Evolutionary conservation across 768 basidiomycete species (phyloP).

Genomic region (Symmetrospora coprosmae): DNA sequence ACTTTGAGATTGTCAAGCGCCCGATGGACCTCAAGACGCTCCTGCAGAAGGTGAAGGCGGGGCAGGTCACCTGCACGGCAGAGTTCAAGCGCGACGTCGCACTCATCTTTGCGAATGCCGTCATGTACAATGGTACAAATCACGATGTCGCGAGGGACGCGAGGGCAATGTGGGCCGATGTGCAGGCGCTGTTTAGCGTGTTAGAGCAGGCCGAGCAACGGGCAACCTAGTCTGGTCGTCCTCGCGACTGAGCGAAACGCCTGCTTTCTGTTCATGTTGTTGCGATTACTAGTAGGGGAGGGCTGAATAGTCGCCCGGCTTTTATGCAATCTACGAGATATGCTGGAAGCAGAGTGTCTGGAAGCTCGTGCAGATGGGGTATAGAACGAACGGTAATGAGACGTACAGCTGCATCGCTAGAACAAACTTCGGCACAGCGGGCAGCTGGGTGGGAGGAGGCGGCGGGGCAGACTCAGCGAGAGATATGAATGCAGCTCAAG

Average conservation of each 20-base stretch:
- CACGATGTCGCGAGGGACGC: constrained; percentile 82
- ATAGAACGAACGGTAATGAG: not conserved
- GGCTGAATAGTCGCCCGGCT: too few relatives aligned
- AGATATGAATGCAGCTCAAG: too few relatives aligned
- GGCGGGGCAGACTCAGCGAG: too few relatives aligned
- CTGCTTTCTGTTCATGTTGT: too few relatives aligned
- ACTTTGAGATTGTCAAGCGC: constrained; percentile 17
- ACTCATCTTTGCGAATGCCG: constrained; percentile 90
- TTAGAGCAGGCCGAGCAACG: constrained; percentile 16
- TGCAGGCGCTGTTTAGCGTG: constrained; percentile 28
- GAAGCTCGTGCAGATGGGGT: too few relatives aligned
- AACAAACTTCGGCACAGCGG: constrained; percentile 25
- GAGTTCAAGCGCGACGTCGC: constrained; percentile 82
- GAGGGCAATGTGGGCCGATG: constrained; percentile 54
- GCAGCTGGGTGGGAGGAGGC: not conserved
- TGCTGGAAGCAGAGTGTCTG: too few relatives aligned
- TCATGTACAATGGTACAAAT: constrained; percentile 85
- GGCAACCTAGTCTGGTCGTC: not conserved
- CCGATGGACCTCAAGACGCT: constrained; percentile 94
- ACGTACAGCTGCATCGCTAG: not conserved
- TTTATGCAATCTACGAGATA: too few relatives aligned
- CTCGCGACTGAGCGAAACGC: not conserved
- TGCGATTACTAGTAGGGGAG: too few relatives aligned
- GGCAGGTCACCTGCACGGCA: constrained; percentile 58
- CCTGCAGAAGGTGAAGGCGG: constrained; percentile 70